Conservation (phyloP, 139 green algal genomes). For the Coelastrella sp. region DNA sequence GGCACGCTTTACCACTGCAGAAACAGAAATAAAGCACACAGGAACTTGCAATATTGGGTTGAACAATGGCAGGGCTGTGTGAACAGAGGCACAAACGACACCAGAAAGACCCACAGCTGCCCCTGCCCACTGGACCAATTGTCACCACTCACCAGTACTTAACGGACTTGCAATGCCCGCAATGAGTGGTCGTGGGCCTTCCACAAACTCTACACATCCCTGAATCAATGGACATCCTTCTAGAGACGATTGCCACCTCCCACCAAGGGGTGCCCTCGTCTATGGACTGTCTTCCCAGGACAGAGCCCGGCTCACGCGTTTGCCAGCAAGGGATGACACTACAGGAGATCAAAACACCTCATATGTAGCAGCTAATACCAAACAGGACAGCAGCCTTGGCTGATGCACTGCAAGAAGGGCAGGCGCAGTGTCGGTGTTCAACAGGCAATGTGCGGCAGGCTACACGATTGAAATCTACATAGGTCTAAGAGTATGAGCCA, state of each 20-base stretch:
- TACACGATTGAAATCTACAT: too few species aligned
- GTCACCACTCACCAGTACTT: constrained; percentile 37
- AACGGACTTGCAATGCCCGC: constrained; percentile 35
- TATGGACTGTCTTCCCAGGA: neutral
- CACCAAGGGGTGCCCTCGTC: constrained; percentile 37
- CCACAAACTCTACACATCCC: constrained; percentile 22
- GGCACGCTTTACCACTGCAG: constrained; percentile 28
- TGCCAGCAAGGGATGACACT: neutral
- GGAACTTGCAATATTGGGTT: too few species aligned
- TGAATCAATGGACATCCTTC: constrained; percentile 26
- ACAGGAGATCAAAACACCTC: neutral
- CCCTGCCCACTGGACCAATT: neutral
- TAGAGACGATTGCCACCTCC: constrained; percentile 27
- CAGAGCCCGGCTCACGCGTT: neutral
- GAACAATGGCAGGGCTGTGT: neutral
- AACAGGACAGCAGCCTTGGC: too few species aligned
- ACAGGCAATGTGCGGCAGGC: too few species aligned
- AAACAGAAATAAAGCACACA: neutral
- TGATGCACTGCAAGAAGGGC: too few species aligned
- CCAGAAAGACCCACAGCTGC: neutral
- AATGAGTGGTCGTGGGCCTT: constrained; percentile 33
- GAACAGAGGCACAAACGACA: neutral
- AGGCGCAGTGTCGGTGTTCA: too few species aligned
- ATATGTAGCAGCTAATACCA: too few species aligned
- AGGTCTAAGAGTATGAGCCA: too few species aligned